A percentile compares a stretch with the other conserved stretches of the same genome.
phyloP scores from a whole-genome alignment of 2,329 filamentous ascomycete genomes.

The Falciphora oryzae region DNA sequence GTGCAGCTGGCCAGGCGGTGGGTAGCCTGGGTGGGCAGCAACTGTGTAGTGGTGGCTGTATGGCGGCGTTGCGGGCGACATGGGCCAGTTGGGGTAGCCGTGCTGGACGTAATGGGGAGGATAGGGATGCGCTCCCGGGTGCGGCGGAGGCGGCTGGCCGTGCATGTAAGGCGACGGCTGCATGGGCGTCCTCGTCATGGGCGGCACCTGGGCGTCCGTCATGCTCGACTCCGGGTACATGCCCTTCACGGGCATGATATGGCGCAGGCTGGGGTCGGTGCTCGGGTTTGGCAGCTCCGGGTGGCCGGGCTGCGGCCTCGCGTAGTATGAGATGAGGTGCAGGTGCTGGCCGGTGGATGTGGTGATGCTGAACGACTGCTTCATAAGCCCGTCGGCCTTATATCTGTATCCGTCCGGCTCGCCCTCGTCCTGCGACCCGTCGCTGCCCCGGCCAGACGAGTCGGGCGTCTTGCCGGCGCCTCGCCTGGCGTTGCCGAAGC shows the following conservation, averaged over 20 bases:
- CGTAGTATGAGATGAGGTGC: constrained; percentile 96
- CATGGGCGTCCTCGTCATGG: constrained; percentile 71
- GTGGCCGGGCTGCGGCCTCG: constrained; percentile 67
- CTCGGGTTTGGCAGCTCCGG: constrained; percentile 75
- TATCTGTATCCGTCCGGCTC: constrained; percentile 90
- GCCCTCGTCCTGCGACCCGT: constrained; percentile 78
- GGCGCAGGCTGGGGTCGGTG: constrained; percentile 70
- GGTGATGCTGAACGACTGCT: constrained; percentile 99
- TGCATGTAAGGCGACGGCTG: constrained; percentile 39
- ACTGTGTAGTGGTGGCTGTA: constrained; percentile 10
- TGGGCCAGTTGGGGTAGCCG: constrained; percentile 7
- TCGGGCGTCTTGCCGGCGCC: constrained; percentile 74
- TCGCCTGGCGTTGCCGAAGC: constrained; percentile 55
- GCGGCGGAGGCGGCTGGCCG: constrained; percentile 14
- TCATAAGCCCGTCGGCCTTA: constrained; percentile 96
- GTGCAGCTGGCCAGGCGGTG: constrained; percentile 11
- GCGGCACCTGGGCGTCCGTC: constrained; percentile 75
- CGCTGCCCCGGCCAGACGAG: constrained; percentile 65
- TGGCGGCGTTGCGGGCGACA: constrained; percentile 12
- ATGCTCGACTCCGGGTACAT: constrained; percentile 97
- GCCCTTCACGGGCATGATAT: constrained; percentile 83
- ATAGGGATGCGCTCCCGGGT: constrained; percentile 10
- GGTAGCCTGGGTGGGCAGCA: constrained; percentile 2
- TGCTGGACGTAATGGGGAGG: constrained; percentile 8
- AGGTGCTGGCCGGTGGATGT: constrained; percentile 84